These are phyloP conservation scores for Fremontodendron californicum DNA, from an alignment of 345 rosid genomes.

Conservation along the genomic window DNA sequence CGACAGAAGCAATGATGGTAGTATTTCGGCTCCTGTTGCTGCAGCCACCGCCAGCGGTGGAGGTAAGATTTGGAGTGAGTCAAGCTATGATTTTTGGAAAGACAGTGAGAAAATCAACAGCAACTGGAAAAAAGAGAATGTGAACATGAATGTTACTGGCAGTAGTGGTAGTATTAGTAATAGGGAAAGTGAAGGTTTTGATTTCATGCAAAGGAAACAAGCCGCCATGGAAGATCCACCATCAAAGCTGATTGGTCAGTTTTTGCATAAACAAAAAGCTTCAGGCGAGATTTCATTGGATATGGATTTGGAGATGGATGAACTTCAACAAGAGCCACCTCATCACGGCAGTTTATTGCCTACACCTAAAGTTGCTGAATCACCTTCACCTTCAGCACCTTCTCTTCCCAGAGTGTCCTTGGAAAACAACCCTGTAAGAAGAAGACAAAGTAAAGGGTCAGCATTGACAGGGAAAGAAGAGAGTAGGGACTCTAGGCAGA, in stretches of 20 bases:
- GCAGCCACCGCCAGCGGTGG: slow-evolving; percentile 14
- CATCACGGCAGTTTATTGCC: background rate
- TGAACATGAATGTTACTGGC: slow-evolving; percentile 10
- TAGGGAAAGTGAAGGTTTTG: slow-evolving; percentile 24
- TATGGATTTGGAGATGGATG: slow-evolving; percentile 65
- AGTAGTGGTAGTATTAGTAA: background rate
- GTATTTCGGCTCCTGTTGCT: slow-evolving; percentile 17
- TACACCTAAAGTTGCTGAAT: slow-evolving; percentile 9
- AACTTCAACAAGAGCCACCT: slow-evolving; percentile 34
- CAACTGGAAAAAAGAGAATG: slow-evolving; percentile 16
- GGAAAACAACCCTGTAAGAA: slow-evolving; percentile 29
- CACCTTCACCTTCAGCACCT: slow-evolving; percentile 1
- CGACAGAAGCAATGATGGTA: slow-evolving; percentile 16
- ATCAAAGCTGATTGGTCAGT: slow-evolving; percentile 60
- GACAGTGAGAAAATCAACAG: slow-evolving; percentile 19
- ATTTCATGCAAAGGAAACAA: slow-evolving; percentile 26
- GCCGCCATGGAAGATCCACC: slow-evolving; percentile 52
- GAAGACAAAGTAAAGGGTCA: slow-evolving; percentile 33
- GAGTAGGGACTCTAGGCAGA: slow-evolving; percentile 16
- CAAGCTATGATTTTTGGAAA: slow-evolving; percentile 51
- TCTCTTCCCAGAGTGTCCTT: slow-evolving; percentile 28
- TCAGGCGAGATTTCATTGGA: slow-evolving; percentile 67
- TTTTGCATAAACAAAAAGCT: slow-evolving; percentile 64
- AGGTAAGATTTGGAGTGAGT: slow-evolving; percentile 50
- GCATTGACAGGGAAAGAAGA: slow-evolving; percentile 22